A percentile compares a stretch with the other conserved stretches of the same genome.
phyloP scores from a whole-genome alignment of 2,329 filamentous ascomycete species.

The Teratosphaeria gauchensis region DNA sequence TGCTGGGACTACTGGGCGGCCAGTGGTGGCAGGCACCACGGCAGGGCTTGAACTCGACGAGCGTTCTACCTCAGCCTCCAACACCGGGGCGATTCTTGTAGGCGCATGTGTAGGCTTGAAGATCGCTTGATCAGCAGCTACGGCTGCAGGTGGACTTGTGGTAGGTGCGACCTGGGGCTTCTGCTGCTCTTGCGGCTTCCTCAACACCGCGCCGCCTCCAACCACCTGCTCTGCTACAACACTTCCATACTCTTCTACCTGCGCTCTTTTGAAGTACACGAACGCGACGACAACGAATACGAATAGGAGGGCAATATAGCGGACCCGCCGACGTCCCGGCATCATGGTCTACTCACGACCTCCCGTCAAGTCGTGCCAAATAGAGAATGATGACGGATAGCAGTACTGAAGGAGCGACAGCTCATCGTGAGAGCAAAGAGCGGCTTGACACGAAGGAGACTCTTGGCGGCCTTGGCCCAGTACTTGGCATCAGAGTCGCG shows the following conservation, averaged over 20 bases:
- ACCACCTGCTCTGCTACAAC: constrained; percentile 5
- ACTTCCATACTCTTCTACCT: constrained; percentile 1
- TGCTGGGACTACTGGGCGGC: background rate
- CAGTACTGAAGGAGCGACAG: background rate
- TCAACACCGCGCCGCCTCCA: constrained; percentile 7
- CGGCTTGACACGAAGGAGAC: background rate
- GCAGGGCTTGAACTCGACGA: background rate
- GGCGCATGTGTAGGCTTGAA: background rate
- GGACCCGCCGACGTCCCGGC: background rate
- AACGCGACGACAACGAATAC: constrained; percentile 4
- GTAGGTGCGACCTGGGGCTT: background rate
- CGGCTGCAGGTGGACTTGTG: background rate
- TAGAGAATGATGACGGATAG: background rate
- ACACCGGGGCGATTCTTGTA: background rate
- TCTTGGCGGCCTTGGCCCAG: background rate
- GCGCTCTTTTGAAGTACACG: constrained; percentile 5
- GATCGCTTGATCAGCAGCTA: background rate
- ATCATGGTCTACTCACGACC: background rate
- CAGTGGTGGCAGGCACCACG: background rate
- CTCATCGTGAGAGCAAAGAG: background rate
- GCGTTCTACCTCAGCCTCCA: background rate
- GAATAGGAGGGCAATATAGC: constrained; percentile 1
- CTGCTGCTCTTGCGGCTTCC: background rate
- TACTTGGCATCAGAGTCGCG: background rate
- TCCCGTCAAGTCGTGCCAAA: background rate